These are phyloP conservation scores for Nasturtium officinale DNA, from an alignment of 345 rosid genomes.

Conservation along the genomic window DNA sequence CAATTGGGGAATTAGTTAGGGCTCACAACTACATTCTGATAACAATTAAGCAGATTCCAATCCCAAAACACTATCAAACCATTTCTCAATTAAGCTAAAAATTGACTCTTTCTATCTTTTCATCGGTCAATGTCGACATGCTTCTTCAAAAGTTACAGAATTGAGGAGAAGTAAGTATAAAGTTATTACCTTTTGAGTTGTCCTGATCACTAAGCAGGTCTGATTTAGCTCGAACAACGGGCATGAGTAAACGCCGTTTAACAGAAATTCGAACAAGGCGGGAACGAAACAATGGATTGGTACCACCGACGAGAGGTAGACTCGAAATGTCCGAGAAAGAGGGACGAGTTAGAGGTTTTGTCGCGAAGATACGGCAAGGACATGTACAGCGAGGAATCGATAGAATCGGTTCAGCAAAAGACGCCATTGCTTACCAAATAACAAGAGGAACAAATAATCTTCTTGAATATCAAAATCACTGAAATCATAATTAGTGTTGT, in stretches of 20 bases:
- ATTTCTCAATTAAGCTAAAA: slow-evolving; percentile 7
- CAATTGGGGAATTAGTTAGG: slow-evolving; percentile 36
- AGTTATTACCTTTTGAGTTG: slow-evolving; percentile 50
- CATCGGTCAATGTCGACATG: not conserved
- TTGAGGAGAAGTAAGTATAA: slow-evolving; percentile 9
- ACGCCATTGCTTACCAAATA: slow-evolving; percentile 46
- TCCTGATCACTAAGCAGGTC: slow-evolving; percentile 50
- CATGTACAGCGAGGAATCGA: slow-evolving; percentile 47
- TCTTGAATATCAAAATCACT: not conserved
- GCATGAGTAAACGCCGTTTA: slow-evolving; percentile 48
- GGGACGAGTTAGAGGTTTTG: slow-evolving; percentile 45
- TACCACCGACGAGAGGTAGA: slow-evolving; percentile 39
- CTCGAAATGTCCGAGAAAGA: slow-evolving; percentile 35
- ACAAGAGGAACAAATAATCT: no score
- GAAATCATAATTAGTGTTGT: slow-evolving; percentile 13
- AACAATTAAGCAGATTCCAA: not conserved
- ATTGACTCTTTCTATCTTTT: not conserved
- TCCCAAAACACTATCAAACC: no score
- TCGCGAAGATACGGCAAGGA: slow-evolving; percentile 48
- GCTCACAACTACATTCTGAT: not conserved
- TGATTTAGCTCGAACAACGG: slow-evolving; percentile 55
- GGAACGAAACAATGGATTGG: slow-evolving; percentile 37
- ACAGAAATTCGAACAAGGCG: slow-evolving; percentile 33
- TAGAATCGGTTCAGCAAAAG: slow-evolving; percentile 45
- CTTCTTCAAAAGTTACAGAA: not conserved